These are phyloP conservation scores for Lasiodiplodia citricola DNA, from an alignment of 2,329 filamentous ascomycete species.

Conservation along the genomic window DNA sequence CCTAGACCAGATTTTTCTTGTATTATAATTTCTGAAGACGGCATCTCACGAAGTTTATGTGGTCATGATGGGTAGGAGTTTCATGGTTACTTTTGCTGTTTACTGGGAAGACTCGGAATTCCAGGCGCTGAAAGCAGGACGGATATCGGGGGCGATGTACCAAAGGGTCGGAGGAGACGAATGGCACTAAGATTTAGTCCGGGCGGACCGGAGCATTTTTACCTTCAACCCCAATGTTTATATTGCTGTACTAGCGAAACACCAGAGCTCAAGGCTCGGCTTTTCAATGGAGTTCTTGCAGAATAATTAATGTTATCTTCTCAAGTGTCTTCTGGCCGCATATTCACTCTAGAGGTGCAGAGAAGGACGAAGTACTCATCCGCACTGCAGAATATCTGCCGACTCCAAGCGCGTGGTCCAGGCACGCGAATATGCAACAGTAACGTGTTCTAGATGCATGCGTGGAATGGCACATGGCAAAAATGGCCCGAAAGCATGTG, in stretches of 20 bases:
- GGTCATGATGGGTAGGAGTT: conserved; percentile 1
- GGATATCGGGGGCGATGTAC: neutral
- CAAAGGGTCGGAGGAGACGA: neutral
- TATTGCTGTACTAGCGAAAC: neutral
- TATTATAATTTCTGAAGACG: neutral
- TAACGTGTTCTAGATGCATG: neutral
- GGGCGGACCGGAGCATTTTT: neutral
- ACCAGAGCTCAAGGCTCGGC: neutral
- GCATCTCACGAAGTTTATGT: neutral
- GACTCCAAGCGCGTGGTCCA: neutral
- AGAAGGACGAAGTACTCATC: neutral
- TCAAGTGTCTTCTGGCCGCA: neutral
- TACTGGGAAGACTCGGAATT: neutral
- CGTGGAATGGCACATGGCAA: neutral
- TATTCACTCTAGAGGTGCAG: too few species aligned
- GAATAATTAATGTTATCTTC: neutral
- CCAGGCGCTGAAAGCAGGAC: neutral
- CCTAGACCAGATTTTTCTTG: neutral
- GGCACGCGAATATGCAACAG: neutral
- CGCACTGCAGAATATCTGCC: neutral
- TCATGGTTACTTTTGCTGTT: neutral
- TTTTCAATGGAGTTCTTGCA: neutral
- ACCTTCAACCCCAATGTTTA: neutral
- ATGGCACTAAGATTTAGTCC: neutral
- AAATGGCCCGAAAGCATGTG: neutral